Percentiles rank a stretch among this genome's conserved stretches.
Evolutionary conservation across 805 yeast species (phyloP).

Genomic region (Cyberlindnera xishuangbannaensis): DNA sequence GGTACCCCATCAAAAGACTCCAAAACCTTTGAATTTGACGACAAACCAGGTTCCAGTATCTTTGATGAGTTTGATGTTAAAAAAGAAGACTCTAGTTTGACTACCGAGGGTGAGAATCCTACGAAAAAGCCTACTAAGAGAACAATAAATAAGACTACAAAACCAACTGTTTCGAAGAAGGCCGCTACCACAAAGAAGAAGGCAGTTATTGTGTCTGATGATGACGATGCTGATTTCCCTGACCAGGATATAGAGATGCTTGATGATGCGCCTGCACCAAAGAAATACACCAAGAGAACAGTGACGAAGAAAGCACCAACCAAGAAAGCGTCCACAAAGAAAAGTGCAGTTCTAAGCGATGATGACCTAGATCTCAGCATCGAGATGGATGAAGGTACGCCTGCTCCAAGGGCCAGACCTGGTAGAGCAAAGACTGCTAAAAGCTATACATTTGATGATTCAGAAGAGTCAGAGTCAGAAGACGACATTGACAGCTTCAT

Average conservation of each 20-base stretch:
- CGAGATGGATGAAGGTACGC: constrained; percentile 7
- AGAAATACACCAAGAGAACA: constrained; percentile 11
- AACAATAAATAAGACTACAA: constrained; percentile 12
- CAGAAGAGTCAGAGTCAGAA: constrained; percentile 10
- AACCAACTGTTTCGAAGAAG: constrained; percentile 9
- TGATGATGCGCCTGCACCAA: no score
- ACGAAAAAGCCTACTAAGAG: constrained; percentile 6
- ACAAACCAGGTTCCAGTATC: neutral
- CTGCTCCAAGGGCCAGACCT: constrained; percentile 15
- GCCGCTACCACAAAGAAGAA: neutral
- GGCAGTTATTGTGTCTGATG: constrained; percentile 5
- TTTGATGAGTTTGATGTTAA: constrained; percentile 4
- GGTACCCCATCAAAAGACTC: constrained; percentile 21
- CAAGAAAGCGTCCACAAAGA: neutral
- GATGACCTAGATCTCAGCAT: constrained; percentile 13
- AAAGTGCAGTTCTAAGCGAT: constrained; percentile 6
- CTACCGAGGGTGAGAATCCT: constrained; percentile 2
- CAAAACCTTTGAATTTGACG: constrained; percentile 5
- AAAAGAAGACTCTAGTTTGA: neutral
- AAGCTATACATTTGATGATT: constrained; percentile 9
- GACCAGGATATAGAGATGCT: no score
- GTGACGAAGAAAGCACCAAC: constrained; percentile 3
- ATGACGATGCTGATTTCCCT: constrained; percentile 7
- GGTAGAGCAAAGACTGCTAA: constrained; percentile 15
- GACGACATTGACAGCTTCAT: constrained; percentile 7